Evolutionary conservation across 768 basidiomycete genomes (phyloP).

Genomic region (Strobilomyces confusus): DNA sequence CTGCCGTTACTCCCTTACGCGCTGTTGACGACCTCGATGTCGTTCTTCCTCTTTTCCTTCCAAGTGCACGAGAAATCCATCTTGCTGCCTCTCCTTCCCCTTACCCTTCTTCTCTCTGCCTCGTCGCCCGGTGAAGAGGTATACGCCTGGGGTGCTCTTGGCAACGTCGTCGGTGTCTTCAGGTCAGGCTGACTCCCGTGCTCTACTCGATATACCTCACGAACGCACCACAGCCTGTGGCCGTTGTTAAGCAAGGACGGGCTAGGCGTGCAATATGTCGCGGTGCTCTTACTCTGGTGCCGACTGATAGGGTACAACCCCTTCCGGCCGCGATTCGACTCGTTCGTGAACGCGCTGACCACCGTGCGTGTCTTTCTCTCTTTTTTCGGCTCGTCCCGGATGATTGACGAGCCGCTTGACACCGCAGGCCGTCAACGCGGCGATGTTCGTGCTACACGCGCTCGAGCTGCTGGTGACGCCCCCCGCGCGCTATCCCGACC

Average conservation of each 20-base stretch:
- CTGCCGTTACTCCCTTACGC: slow-evolving; percentile 75
- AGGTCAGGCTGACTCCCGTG: slow-evolving; percentile 49
- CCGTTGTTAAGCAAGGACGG: slow-evolving; percentile 81
- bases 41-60: slow-evolving; percentile 95
- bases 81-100: slow-evolving; percentile 77
- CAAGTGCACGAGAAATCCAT: slow-evolving; percentile 97
- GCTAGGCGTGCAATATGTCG: slow-evolving; percentile 68
- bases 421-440: slow-evolving; percentile 49
- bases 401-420: slow-evolving; percentile 1
- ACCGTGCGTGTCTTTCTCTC: slow-evolving; percentile 35
- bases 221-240: slow-evolving; percentile 71
- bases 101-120: slow-evolving; percentile 69
- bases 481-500: slow-evolving; percentile 76
- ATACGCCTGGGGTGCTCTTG: slow-evolving; percentile 32
- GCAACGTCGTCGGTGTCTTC: slow-evolving; percentile 84
- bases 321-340: slow-evolving; percentile 38
- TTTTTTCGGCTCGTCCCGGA: too few species aligned
- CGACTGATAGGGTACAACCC: slow-evolving; percentile 76
- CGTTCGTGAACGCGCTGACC: slow-evolving; percentile 52
- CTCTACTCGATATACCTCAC: background rate
- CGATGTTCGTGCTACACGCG: slow-evolving; percentile 54
- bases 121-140: slow-evolving; percentile 26
- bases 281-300: slow-evolving; percentile 75
- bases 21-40: slow-evolving; percentile 75
- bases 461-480: slow-evolving; percentile 59